A percentile compares a stretch with the other conserved stretches of the same genome.
phyloP scores from a whole-genome alignment of 306 rosid species.

The Acacia crassicarpa region DNA sequence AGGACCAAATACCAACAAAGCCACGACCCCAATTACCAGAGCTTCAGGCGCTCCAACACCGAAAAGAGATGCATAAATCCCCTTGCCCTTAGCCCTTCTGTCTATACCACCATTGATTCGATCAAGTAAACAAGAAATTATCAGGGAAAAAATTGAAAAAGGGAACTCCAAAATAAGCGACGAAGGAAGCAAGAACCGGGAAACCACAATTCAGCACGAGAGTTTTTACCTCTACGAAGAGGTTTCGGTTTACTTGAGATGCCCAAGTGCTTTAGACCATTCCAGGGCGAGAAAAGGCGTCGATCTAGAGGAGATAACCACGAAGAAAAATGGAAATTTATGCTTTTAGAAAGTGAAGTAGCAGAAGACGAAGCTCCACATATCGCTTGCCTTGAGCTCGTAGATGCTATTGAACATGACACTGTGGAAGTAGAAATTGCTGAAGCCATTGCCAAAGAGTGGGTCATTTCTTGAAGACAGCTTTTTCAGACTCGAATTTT shows the following conservation, averaged over 20 bases:
- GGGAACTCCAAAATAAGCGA: slow-evolving; percentile 7
- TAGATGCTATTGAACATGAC: slow-evolving; percentile 39
- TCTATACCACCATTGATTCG: slow-evolving; percentile 42
- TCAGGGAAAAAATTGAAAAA: not conserved
- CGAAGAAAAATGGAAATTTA: slow-evolving; percentile 41
- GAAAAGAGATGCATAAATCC: slow-evolving; percentile 87
- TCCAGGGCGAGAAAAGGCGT: slow-evolving; percentile 71
- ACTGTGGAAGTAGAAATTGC: slow-evolving; percentile 43
- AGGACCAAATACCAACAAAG: slow-evolving; percentile 97
- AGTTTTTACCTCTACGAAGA: slow-evolving; percentile 42
- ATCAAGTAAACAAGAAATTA: not conserved
- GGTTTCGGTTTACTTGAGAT: slow-evolving; percentile 49
- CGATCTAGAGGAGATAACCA: slow-evolving; percentile 53
- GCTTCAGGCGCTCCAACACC: slow-evolving; percentile 99
- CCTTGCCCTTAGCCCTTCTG: slow-evolving; percentile 66
- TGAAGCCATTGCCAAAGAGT: slow-evolving; percentile 60
- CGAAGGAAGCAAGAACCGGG: not conserved
- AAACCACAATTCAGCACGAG: not conserved
- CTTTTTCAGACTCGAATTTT: not conserved
- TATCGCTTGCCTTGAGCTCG: slow-evolving; percentile 33
- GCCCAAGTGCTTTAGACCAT: slow-evolving; percentile 78
- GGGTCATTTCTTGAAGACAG: slow-evolving; percentile 30
- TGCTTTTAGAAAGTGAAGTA: slow-evolving; percentile 31
- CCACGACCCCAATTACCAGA: slow-evolving; percentile 96
- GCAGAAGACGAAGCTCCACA: slow-evolving; percentile 35